Base-by-base conservation (phyloP, 345 rosid genomes). In the Populus pruinosa region DNA sequence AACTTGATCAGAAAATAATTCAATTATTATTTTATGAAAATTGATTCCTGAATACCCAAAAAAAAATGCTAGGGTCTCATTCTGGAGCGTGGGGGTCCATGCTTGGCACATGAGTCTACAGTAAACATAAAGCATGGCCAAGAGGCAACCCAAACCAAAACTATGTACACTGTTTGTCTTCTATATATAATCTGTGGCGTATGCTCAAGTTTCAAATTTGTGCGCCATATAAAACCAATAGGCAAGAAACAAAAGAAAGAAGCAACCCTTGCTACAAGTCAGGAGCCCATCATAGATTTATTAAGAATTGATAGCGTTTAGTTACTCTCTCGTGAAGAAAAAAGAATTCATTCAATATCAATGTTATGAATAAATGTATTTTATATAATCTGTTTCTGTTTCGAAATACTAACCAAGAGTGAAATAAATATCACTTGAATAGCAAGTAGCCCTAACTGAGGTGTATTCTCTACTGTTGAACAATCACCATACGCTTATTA, bases 21-120 rank as follows among this genome's bases (percentile, higher is more conserved):
- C 13, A 10, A 41, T 2, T 41, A 10, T 10, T 41, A 41, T 41
- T 41, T 41, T 11, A 41, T 41, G 44, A 2, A 41, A 41, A 41
- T 41, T 11, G 44, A 10, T 41, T 10, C 44, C 11, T 8, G 44
- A 41, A 41, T 8, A 2, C 10, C 12, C 3, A 13, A 3, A 44
- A 44, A 44, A 13, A 44, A 44, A 44, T 44, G 16, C 5, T 13
- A 44, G 50, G 2, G 17, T 44, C 50, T 5, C 35, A 1, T 27
- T 33, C 69, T 17, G 44, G 1, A 16, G 68, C 55, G 70, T 81
- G 83, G 87, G 74, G 43, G 69, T 21, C 31, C 69, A 53, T 25
- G 67, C 47, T 33, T 65, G 79, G 81, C 87, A 87, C 68, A 85
- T 82, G 91, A 83, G 80, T 29, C 71, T 75, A 53, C 85, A 85